A percentile compares a stretch with the other conserved stretches of the same genome.
phyloP scores from a whole-genome alignment of 257 asterid species.

The Leptodermis oblonga region DNA sequence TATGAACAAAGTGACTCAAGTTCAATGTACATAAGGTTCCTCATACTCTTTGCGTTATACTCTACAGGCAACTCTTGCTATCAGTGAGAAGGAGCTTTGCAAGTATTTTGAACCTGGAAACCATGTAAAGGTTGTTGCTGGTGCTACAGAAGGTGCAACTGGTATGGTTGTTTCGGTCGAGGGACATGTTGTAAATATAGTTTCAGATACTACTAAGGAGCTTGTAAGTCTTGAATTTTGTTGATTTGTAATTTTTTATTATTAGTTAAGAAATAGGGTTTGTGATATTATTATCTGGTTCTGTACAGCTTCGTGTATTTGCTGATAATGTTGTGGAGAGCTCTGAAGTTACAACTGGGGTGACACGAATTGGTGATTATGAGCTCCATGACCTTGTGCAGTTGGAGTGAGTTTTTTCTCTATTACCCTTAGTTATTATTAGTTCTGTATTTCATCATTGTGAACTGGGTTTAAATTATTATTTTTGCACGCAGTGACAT shows the following conservation, averaged over 20 bases:
- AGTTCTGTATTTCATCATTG: background rate
- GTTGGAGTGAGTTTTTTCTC: conserved; percentile 54
- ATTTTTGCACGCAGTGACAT: conserved; percentile 57
- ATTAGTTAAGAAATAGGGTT: background rate
- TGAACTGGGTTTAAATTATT: conserved; percentile 6
- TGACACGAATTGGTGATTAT: conserved; percentile 82
- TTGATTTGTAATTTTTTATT: background rate
- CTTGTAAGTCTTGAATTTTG: conserved; percentile 44
- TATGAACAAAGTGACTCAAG: background rate
- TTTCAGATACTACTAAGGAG: conserved; percentile 96
- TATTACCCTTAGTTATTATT: conserved; percentile 8
- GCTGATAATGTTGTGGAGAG: conserved; percentile 94
- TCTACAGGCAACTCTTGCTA: conserved; percentile 72
- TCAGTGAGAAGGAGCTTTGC: conserved; percentile 83
- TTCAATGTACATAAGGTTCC: background rate
- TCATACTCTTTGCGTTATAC: conserved; percentile 1
- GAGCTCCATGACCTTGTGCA: conserved; percentile 96
- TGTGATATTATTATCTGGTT: background rate
- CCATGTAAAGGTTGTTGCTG: conserved; percentile 90
- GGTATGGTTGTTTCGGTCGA: conserved; percentile 98
- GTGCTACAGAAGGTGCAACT: conserved; percentile 94
- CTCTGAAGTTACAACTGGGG: conserved; percentile 94
- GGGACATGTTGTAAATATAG: conserved; percentile 92
- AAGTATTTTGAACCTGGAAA: conserved; percentile 94
- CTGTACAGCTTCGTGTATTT: conserved; percentile 73